phyloP scores from a whole-genome alignment of 352 stramenopile species.

The Phytophthora multivora region DNA sequence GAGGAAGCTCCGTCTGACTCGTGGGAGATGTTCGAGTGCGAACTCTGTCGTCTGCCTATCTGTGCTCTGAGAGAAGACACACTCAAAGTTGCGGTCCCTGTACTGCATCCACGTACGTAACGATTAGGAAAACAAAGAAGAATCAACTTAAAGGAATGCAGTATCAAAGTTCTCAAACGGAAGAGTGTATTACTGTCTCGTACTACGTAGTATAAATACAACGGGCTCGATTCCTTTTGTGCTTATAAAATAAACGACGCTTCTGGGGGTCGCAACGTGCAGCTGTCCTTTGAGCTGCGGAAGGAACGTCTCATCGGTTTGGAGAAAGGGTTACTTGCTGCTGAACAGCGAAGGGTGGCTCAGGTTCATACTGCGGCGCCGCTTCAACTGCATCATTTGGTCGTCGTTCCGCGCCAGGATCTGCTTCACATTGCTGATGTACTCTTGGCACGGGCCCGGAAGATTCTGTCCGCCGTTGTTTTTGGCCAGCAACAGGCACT shows the following conservation, averaged over 20 bases:
- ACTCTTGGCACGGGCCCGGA: conserved; percentile 78
- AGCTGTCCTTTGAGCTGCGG: conserved; percentile 8
- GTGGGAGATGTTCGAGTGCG: conserved; percentile 51
- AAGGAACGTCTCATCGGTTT: background rate
- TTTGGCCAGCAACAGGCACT: conserved; percentile 80
- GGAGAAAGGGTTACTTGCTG: conserved; percentile 28
- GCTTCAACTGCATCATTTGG: conserved; percentile 45
- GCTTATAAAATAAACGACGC: conserved; percentile 41
- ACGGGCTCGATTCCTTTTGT: conserved; percentile 24
- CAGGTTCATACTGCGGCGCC: conserved; percentile 70
- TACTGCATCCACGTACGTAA: conserved; percentile 14
- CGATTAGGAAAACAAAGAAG: background rate
- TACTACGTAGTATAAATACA: conserved; percentile 38
- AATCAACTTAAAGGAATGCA: background rate
- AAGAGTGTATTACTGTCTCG: conserved; percentile 29
- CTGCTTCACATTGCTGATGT: conserved; percentile 87
- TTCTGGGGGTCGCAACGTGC: conserved; percentile 11
- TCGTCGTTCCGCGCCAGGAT: conserved; percentile 78
- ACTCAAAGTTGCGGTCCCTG: conserved; percentile 30
- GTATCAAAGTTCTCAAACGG: background rate
- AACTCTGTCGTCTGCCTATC: conserved; percentile 47
- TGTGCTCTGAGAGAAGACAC: conserved; percentile 24
- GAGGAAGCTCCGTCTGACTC: conserved; percentile 4
- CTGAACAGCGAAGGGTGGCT: conserved; percentile 53
- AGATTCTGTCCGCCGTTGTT: conserved; percentile 55